phyloP scores from a whole-genome alignment of 1,284 basidiomycete species.

The Austroboletus niveus region DNA sequence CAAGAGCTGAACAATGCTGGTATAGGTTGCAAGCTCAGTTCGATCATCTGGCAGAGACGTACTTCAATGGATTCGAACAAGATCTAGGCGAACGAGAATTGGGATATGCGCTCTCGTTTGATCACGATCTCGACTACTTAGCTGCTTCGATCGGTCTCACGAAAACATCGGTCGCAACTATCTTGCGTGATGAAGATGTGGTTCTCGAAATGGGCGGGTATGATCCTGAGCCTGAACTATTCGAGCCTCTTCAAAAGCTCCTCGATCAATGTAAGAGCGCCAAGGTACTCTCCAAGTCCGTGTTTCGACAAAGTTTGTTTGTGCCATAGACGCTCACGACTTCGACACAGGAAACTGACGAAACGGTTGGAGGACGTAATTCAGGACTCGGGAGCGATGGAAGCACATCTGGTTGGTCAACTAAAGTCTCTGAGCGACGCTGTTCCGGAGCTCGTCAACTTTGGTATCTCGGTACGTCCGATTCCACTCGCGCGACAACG shows the following conservation, averaged over 20 bases:
- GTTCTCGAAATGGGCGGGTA: conserved; percentile 69
- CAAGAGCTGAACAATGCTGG: not conserved
- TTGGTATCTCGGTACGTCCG: conserved; percentile 75
- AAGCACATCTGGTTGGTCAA: conserved; percentile 65
- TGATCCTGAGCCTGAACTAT: conserved; percentile 70
- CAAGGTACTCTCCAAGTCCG: conserved; percentile 78
- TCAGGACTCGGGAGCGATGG: conserved; percentile 68
- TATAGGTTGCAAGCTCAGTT: conserved; percentile 85
- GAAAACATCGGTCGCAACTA: conserved; percentile 75
- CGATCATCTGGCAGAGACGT: conserved; percentile 84
- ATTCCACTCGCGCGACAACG: not conserved
- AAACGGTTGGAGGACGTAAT: conserved; percentile 81
- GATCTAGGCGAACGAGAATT: conserved; percentile 88
- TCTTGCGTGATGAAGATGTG: conserved; percentile 78
- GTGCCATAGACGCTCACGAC: conserved; percentile 4
- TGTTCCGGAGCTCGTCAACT: conserved; percentile 82
- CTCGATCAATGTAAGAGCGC: conserved; percentile 79
- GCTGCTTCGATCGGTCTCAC: conserved; percentile 85
- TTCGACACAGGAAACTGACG: conserved; percentile 69
- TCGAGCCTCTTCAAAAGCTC: conserved; percentile 78
- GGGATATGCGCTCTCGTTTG: conserved; percentile 77
- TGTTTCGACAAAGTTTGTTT: conserved; percentile 3
- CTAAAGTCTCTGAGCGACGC: conserved; percentile 70
- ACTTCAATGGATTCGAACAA: conserved; percentile 77
- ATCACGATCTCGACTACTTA: conserved; percentile 90